Conservation (phyloP, 2,329 filamentous ascomycete species). For the Microascus cirrosus region DNA sequence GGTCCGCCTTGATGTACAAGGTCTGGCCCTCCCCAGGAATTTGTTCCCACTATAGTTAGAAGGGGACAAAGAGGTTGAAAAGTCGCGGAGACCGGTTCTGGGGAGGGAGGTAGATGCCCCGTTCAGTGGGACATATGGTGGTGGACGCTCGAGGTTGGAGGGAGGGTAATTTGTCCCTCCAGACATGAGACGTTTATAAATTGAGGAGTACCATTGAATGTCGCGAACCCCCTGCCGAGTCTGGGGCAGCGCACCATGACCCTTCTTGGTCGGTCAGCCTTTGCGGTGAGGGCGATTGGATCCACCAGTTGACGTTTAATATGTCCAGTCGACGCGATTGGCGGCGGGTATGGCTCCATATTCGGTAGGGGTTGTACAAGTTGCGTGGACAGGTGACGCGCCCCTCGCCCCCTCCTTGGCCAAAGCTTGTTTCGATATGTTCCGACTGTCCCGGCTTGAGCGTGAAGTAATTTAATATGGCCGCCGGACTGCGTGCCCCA, state of each 20-base stretch:
- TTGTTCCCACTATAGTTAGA: not conserved
- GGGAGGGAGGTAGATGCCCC: not conserved
- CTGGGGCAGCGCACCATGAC: not conserved
- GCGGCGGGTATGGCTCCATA: not conserved
- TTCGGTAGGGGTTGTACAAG: not conserved
- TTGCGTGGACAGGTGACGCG: not conserved
- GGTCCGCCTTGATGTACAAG: not conserved
- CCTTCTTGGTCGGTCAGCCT: not conserved
- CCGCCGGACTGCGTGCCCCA: not conserved
- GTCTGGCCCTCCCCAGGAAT: not conserved
- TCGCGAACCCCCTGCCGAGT: not conserved
- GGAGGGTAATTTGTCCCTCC: not conserved
- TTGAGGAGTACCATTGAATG: not conserved
- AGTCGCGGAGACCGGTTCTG: not conserved
- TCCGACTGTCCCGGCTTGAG: not conserved
- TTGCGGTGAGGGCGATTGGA: not conserved
- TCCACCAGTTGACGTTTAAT: not conserved
- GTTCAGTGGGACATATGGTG: not conserved
- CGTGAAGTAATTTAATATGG: not conserved
- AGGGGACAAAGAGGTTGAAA: not conserved
- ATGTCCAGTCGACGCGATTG: not conserved
- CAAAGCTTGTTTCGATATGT: not conserved
- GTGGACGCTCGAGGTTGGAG: not conserved
- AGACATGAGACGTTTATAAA: not conserved
- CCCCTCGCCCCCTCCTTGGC: not conserved